Conservation (phyloP, 768 basidiomycete genomes). For the Rhizopogon rudus region DNA sequence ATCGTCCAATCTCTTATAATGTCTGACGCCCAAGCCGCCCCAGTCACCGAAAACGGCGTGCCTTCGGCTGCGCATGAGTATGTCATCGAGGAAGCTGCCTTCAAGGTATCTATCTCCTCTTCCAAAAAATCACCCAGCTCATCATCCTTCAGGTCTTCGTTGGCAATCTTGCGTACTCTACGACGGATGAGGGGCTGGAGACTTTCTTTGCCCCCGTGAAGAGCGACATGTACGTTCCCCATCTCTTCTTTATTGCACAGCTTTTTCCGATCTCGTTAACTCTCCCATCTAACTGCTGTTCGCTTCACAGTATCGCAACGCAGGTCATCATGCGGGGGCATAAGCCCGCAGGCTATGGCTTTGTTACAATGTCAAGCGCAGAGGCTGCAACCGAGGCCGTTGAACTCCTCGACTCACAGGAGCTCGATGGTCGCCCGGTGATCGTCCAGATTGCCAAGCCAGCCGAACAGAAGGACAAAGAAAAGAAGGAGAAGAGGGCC, state of each 20-base stretch:
- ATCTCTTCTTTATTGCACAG: background rate
- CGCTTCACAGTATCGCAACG: constrained; percentile 58
- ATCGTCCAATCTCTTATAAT: constrained; percentile 61
- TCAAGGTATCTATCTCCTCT: constrained; percentile 52
- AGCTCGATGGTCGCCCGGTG: constrained; percentile 85
- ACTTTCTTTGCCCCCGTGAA: constrained; percentile 87
- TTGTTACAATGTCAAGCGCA: constrained; percentile 75
- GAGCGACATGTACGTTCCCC: constrained; percentile 76
- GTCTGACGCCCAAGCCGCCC: constrained; percentile 90
- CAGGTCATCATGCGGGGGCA: constrained; percentile 83
- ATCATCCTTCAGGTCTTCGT: constrained; percentile 63
- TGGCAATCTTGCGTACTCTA: constrained; percentile 93
- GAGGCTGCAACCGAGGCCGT: constrained; percentile 88
- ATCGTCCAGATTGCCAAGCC: constrained; percentile 94
- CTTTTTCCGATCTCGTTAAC: background rate
- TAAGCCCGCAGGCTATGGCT: constrained; percentile 90
- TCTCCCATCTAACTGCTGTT: constrained; percentile 7
- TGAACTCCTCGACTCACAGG: constrained; percentile 78
- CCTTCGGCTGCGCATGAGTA: constrained; percentile 71
- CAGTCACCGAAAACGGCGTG: constrained; percentile 79
- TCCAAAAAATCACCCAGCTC: constrained; percentile 8
- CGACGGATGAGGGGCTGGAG: constrained; percentile 93
- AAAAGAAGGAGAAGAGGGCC: constrained; percentile 71
- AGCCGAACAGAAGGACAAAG: constrained; percentile 75
- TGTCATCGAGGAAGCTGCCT: constrained; percentile 64